Conservation (phyloP, 306 rosid genomes). For the Abrus pulchellus region DNA sequence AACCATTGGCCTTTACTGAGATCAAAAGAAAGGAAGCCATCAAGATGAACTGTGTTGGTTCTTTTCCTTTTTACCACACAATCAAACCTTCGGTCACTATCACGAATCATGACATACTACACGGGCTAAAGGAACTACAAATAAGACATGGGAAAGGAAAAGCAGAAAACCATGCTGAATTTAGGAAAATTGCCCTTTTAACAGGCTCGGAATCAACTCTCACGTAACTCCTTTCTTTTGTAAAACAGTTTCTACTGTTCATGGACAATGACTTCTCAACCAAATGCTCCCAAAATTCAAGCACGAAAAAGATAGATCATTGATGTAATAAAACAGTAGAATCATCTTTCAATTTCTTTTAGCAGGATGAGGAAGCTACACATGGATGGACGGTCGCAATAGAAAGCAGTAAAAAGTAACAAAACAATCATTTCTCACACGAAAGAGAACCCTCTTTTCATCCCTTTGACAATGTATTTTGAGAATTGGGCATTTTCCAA, state of each 20-base stretch:
- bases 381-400: slow-evolving; percentile 49
- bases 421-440: slow-evolving; percentile 50
- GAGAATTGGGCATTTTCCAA: slow-evolving; percentile 51
- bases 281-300: slow-evolving; percentile 66
- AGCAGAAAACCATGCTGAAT: slow-evolving; percentile 39
- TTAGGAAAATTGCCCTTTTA: slow-evolving; percentile 45
- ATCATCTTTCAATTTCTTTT: slow-evolving; percentile 47
- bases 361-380: slow-evolving; percentile 56
- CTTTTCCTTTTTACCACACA: slow-evolving; percentile 43
- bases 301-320: slow-evolving; percentile 60
- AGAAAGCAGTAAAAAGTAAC: slow-evolving; percentile 48
- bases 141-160: slow-evolving; percentile 46
- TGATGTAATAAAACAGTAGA: slow-evolving; percentile 33
- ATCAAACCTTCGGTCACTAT: slow-evolving; percentile 38
- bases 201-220: slow-evolving; percentile 43
- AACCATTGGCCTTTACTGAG: slow-evolving; percentile 32
- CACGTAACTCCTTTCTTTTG: slow-evolving; percentile 46
- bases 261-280: slow-evolving; percentile 66
- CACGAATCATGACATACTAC: slow-evolving; percentile 33
- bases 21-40: slow-evolving; percentile 50
- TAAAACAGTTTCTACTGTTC: slow-evolving; percentile 56
- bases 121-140: slow-evolving; percentile 41
- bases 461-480: slow-evolving; percentile 29
- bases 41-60: slow-evolving; percentile 46
- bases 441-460: slow-evolving; percentile 37